Conservation (phyloP, 352 stramenopile genomes). For the Phytophthora boehmeriae region DNA sequence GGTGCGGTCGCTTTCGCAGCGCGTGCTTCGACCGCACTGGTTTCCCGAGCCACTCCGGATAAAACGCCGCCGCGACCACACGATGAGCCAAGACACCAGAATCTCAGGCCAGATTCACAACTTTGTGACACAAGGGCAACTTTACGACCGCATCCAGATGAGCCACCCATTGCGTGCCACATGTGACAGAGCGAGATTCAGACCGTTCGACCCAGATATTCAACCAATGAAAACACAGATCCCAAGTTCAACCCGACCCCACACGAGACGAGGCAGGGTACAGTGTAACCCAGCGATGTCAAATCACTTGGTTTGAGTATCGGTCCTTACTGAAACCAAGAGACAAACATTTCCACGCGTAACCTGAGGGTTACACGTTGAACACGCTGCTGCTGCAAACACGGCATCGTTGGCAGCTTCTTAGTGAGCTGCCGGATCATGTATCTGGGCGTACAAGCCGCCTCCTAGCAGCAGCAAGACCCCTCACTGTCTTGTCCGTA, state of each 20-base stretch:
- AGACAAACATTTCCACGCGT: no score
- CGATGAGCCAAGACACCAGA: background rate
- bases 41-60: background rate
- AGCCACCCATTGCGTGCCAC: background rate
- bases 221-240: slow-evolving; percentile 4
- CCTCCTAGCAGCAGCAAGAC: no score
- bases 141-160: no score
- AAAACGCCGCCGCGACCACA: background rate
- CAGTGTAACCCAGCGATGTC: background rate
- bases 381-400: slow-evolving; percentile 2
- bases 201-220: background rate
- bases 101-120: background rate
- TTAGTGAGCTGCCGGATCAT: no score
- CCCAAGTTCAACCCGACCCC: slow-evolving; percentile 23
- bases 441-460: no score
- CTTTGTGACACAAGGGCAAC: background rate
- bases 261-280: slow-evolving; percentile 23
- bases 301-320: no score
- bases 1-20: background rate
- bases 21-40: background rate
- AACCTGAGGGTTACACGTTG: no score
- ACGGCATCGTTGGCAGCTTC: background rate
- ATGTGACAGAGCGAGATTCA: background rate
- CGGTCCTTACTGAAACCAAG: no score
- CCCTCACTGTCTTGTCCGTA: no score